phyloP scores from a whole-genome alignment of 2,329 filamentous ascomycete species.

The Colletotrichum plurivorum region DNA sequence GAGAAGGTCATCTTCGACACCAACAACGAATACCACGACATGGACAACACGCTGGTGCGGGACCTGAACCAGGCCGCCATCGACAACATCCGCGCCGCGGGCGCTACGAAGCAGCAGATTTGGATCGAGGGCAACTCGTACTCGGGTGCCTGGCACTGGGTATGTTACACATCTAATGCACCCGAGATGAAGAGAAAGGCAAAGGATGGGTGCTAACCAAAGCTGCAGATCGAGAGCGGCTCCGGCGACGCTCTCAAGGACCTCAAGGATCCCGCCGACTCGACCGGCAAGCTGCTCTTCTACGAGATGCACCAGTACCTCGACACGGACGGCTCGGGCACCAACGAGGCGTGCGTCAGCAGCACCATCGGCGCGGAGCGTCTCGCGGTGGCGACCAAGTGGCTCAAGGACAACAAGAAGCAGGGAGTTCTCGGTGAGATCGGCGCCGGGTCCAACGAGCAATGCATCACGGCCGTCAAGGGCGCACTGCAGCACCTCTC shows the following conservation, averaged over 20 bases:
- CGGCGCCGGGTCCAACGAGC: slow-evolving; percentile 61
- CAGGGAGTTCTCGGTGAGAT: slow-evolving; percentile 65
- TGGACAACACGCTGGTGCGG: slow-evolving; percentile 68
- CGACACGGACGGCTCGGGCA: slow-evolving; percentile 63
- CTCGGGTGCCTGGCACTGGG: slow-evolving; percentile 57
- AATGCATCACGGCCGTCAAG: slow-evolving; percentile 62
- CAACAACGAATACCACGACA: slow-evolving; percentile 73
- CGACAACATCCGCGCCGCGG: slow-evolving; percentile 67
- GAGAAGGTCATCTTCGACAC: slow-evolving; percentile 69
- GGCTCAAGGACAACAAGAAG: slow-evolving; percentile 65
- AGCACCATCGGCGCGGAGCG: slow-evolving; percentile 60
- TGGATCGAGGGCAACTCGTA: slow-evolving; percentile 65
- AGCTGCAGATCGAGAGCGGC: slow-evolving; percentile 47
- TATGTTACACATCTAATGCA: neutral
- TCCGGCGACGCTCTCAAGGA: slow-evolving; percentile 52
- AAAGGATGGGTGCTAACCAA: neutral
- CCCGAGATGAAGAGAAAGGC: neutral
- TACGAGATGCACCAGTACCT: slow-evolving; percentile 70
- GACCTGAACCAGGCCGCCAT: slow-evolving; percentile 72
- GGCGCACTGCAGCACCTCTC: slow-evolving; percentile 63
- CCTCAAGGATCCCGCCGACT: slow-evolving; percentile 58
- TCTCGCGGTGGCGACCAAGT: slow-evolving; percentile 59
- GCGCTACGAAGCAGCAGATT: slow-evolving; percentile 65
- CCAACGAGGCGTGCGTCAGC: slow-evolving; percentile 57
- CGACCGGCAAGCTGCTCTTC: slow-evolving; percentile 58